A percentile compares a stretch with the other conserved stretches of the same genome.
Conservation (phyloP, 441 rosid genomes). For the Aleurites moluccanus region DNA sequence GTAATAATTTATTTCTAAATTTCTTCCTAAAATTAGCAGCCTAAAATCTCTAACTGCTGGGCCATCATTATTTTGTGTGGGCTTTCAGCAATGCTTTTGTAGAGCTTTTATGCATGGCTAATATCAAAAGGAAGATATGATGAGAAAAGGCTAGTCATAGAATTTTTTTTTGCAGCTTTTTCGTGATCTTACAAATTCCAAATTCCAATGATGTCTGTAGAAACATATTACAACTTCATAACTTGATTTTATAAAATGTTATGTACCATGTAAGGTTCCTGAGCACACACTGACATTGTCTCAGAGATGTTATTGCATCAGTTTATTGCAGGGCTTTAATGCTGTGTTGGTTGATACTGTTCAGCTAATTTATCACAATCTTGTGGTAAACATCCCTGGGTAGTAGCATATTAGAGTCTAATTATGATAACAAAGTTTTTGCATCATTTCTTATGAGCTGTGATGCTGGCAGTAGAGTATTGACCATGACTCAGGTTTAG, state of each 20-base stretch:
- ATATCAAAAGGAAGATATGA: neutral
- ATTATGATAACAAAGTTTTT: neutral
- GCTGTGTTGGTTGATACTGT: neutral
- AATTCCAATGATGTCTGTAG: neutral
- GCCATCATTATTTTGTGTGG: neutral
- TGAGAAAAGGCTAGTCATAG: slow-evolving; percentile 1
- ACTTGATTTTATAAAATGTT: neutral
- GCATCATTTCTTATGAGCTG: neutral
- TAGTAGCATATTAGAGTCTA: neutral
- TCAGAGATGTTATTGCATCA: neutral
- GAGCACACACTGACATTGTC: neutral
- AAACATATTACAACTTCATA: neutral
- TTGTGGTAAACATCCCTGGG: neutral
- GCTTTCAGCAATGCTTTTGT: neutral
- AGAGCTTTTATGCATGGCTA: slow-evolving; percentile 7
- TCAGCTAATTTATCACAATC: neutral
- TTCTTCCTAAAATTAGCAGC: neutral
- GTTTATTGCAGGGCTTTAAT: neutral
- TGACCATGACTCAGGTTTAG: neutral
- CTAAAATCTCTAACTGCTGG: neutral
- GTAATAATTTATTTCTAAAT: neutral
- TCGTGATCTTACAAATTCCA: neutral
- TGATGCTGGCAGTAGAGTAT: neutral
- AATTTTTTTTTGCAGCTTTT: neutral
- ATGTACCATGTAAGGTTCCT: neutral